Evolutionary conservation across 140 eudicot genomes (phyloP), one percentile per base, ranked within the genome.

Genomic region (Bidens hawaiensis): DNA sequence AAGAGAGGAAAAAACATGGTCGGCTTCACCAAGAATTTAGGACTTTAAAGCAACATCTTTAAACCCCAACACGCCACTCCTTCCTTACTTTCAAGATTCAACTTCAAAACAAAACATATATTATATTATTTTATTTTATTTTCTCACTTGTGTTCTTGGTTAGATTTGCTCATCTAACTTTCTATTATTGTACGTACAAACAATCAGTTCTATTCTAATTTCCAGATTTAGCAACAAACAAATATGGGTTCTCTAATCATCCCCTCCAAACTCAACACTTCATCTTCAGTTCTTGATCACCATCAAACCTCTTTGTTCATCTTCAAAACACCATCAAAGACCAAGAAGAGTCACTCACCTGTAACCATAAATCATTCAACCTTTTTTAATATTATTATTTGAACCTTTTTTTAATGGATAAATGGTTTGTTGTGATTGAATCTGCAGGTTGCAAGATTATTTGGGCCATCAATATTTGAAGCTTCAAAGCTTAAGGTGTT

Each of bases 391-490:
- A n/a, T n/a, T n/a, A n/a, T n/a, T n/a, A n/a, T n/a, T n/a, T n/a
- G n/a, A n/a, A n/a, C n/a, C n/a, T 64, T 17, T 26, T 3, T 54
- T 50, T 23, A 0, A 38, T 36, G 63, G 65, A 42, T 41, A 2
- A 48, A 52, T 27, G 9, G 6, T 10, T 43, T 57, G 7, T 43
- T 19, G 27, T 36, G n/a, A 36, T 70, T 57, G 7, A 15, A 48
- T 52, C 36, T n/a, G n/a, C n/a, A 88, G 95, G 90, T 85, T 52
- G 94, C 94, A 16, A 82, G 96, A 56, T 72, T 88, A 24, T 88
- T 85, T 75, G 96, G 96, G 80, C 96, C 96, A 51, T 83, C 97
- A 6, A 90, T 83, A 53, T 90, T 90, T 81, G 97, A 90, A 70
- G 95, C 94, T 19, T 84, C 97, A 38, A 90, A 90, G 68, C 68